These are phyloP conservation scores for Carex sylvatica DNA, from an alignment of 202 grass and related monocot genomes.

Conservation along the genomic window DNA sequence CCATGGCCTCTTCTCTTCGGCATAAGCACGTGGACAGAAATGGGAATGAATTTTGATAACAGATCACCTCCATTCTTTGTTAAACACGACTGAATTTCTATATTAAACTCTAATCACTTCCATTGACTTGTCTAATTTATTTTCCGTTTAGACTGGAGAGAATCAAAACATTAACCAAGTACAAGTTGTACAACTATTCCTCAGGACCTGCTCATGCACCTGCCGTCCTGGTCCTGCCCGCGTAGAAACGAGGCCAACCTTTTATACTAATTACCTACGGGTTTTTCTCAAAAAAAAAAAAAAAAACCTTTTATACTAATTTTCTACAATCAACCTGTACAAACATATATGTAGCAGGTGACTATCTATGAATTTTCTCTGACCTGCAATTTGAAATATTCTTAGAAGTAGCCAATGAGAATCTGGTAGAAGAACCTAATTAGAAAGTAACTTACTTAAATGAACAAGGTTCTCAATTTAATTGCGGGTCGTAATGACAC, in stretches of 20 bases:
- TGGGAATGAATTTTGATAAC: not conserved
- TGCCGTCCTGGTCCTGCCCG: not conserved
- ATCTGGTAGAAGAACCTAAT: not conserved
- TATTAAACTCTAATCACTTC: not conserved
- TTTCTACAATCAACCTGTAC: not conserved
- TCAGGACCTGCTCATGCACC: not conserved
- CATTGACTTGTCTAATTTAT: too few species aligned
- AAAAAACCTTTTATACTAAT: not conserved
- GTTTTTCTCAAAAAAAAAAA: too few species aligned
- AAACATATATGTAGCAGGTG: not conserved
- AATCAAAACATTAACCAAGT: not conserved
- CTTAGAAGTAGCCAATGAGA: not conserved
- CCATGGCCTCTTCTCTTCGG: not conserved
- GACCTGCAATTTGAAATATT: not conserved
- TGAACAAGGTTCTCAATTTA: conserved; percentile 4
- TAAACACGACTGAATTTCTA: not conserved
- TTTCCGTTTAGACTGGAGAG: not conserved
- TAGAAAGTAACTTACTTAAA: not conserved
- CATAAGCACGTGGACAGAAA: not conserved
- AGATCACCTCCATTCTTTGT: conserved; percentile 7
- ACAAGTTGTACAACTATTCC: conserved; percentile 11
- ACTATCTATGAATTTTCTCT: not conserved
- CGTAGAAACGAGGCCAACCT: conserved; percentile 12
- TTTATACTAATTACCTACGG: not conserved
- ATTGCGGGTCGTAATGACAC: not conserved